phyloP scores from a whole-genome alignment of 1,284 basidiomycete genomes.

The Sporisorium exsertum region DNA sequence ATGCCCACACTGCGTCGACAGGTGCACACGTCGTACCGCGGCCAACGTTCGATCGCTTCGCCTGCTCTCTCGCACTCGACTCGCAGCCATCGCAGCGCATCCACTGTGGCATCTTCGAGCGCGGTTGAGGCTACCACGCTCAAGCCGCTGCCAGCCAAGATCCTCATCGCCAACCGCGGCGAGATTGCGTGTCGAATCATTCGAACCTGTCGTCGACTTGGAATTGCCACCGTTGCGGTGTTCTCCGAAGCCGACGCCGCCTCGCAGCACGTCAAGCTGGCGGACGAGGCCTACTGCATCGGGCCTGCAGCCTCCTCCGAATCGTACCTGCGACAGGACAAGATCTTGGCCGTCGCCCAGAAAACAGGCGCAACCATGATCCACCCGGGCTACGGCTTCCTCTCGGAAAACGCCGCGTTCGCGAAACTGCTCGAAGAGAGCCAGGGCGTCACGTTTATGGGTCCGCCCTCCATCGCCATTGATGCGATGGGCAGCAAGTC shows the following conservation, averaged over 20 bases:
- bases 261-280: conserved; percentile 80
- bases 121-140: background rate
- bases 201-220: conserved; percentile 85
- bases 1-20: conserved; percentile 1
- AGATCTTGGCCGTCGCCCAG: conserved; percentile 84
- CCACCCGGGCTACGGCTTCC: conserved; percentile 89
- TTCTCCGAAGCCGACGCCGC: conserved; percentile 85
- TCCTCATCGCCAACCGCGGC: conserved; percentile 75
- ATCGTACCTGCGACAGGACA: conserved; percentile 89
- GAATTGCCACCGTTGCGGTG: conserved; percentile 88
- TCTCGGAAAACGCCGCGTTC: conserved; percentile 73
- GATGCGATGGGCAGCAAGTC: conserved; percentile 85
- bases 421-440: conserved; percentile 40
- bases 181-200: conserved; percentile 95
- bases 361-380: conserved; percentile 80
- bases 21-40: conserved; percentile 10
- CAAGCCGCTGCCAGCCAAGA: conserved; percentile 54
- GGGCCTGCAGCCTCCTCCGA: conserved; percentile 87
- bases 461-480: conserved; percentile 68
- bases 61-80: background rate
- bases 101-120: conserved; percentile 11
- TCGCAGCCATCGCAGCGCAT: background rate
- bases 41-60: background rate
- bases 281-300: conserved; percentile 95
- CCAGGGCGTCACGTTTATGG: conserved; percentile 67